A percentile compares a stretch with the other conserved stretches of the same genome.
Evolutionary conservation across 805 yeast genomes (phyloP).

Genomic region (Hemisphaericaspora nanyangensis): DNA sequence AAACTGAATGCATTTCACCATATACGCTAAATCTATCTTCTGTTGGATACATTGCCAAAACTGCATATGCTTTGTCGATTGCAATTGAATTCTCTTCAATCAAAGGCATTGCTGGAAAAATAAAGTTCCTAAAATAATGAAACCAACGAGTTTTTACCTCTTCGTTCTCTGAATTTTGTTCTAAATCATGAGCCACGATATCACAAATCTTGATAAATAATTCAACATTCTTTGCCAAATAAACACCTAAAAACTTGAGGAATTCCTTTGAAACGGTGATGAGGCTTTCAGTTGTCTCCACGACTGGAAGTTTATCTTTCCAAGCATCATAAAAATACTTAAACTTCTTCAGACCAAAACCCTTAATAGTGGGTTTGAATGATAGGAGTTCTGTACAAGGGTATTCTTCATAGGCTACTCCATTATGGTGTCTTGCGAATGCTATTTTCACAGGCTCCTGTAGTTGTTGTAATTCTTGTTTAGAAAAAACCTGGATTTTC

Average conservation of each 20-base stretch:
- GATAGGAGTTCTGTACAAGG: constrained; percentile 17
- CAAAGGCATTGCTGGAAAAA: constrained; percentile 60
- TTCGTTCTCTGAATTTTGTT: constrained; percentile 11
- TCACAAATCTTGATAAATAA: constrained; percentile 59
- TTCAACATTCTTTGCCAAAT: constrained; percentile 43
- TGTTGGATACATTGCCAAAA: constrained; percentile 52
- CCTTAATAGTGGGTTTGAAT: constrained; percentile 27
- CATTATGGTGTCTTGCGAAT: constrained; percentile 21
- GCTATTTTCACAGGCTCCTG: constrained; percentile 20
- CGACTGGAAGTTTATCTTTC: constrained; percentile 37
- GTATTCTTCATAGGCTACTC: constrained; percentile 24
- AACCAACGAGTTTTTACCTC: constrained; percentile 41
- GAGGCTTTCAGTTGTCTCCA: constrained; percentile 41
- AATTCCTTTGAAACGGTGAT: constrained; percentile 45
- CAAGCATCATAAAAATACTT: constrained; percentile 49
- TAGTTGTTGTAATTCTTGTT: constrained; percentile 17
- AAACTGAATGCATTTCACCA: constrained; percentile 65
- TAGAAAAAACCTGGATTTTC: constrained; percentile 16
- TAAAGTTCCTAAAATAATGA: constrained; percentile 56
- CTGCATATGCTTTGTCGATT: constrained; percentile 53
- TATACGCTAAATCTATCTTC: constrained; percentile 72
- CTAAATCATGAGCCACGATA: constrained; percentile 45
- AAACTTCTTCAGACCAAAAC: constrained; percentile 21
- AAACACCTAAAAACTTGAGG: constrained; percentile 53
- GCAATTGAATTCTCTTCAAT: constrained; percentile 56